Evolutionary conservation across 176 grass and related monocot genomes (phyloP).

Genomic region (Oryza longistaminata): DNA sequence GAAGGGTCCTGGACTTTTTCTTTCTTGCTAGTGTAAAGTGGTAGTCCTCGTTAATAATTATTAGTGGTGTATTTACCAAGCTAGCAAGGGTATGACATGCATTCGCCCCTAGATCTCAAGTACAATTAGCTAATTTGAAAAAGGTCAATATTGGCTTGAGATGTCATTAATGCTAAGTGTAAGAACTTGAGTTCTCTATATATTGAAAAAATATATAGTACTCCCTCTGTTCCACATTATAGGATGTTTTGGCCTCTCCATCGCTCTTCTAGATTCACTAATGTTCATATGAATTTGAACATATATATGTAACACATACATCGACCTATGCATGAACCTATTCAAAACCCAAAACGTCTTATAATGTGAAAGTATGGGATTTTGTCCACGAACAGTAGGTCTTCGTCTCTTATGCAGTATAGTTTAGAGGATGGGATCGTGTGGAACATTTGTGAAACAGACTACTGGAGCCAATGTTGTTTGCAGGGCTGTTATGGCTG

Average conservation of each 20-base stretch:
- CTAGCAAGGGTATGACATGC: neutral
- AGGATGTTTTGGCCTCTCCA: too few species aligned
- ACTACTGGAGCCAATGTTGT: neutral
- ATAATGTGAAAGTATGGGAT: too few species aligned
- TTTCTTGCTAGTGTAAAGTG: neutral
- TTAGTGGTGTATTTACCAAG: neutral
- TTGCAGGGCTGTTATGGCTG: neutral
- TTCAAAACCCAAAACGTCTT: too few species aligned
- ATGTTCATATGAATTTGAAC: too few species aligned
- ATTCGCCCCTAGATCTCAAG: neutral
- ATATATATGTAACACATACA: too few species aligned
- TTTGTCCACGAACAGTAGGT: neutral
- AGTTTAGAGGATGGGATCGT: neutral
- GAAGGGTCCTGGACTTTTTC: neutral
- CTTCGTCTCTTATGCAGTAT: neutral
- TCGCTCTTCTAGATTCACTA: too few species aligned
- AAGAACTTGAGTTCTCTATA: neutral
- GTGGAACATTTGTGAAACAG: neutral
- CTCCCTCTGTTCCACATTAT: too few species aligned
- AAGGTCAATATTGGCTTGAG: neutral
- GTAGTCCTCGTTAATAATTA: neutral
- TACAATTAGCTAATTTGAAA: neutral
- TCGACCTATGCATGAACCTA: too few species aligned
- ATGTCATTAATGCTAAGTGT: neutral
- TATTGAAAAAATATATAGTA: too few species aligned